phyloP scores from a whole-genome alignment of 139 green algal species.

The Chlamydomonas sp. region DNA sequence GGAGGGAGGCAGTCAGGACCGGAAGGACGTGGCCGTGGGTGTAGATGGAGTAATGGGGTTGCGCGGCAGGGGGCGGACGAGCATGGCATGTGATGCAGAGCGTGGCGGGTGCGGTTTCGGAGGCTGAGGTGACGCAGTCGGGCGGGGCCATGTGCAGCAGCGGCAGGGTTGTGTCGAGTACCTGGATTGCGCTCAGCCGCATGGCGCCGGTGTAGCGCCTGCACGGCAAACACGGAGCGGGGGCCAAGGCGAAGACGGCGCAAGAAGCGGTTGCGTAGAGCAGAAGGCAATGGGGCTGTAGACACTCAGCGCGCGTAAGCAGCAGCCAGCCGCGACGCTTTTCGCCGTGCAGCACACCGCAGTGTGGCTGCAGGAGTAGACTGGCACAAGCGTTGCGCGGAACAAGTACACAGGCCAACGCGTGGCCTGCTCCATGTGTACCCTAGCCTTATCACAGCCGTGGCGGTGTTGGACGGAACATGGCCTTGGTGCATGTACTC shows the following conservation, averaged over 20 bases:
- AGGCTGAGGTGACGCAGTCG: background rate
- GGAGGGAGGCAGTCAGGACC: background rate
- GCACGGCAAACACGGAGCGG: background rate
- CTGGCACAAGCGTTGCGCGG: background rate
- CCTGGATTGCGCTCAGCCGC: constrained; percentile 1
- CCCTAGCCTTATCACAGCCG: background rate
- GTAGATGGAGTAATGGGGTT: background rate
- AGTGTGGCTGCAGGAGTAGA: background rate
- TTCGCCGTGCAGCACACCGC: background rate
- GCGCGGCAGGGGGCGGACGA: background rate
- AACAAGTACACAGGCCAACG: background rate
- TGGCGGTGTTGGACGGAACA: background rate
- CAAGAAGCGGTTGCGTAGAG: background rate
- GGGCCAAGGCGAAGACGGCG: background rate
- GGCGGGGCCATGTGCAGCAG: background rate
- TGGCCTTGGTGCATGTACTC: background rate
- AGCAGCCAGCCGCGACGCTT: background rate
- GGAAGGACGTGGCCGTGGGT: background rate
- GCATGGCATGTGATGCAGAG: too few species aligned
- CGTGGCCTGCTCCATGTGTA: background rate
- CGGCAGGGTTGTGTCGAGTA: background rate
- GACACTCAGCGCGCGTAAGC: background rate
- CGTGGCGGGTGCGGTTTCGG: too few species aligned
- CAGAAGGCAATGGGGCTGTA: too few species aligned
- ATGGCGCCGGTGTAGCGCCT: constrained; percentile 14